These are phyloP conservation scores for Podospora bellae-mahoneyi DNA, from an alignment of 495 filamentous ascomycete genomes.

Conservation along the genomic window DNA sequence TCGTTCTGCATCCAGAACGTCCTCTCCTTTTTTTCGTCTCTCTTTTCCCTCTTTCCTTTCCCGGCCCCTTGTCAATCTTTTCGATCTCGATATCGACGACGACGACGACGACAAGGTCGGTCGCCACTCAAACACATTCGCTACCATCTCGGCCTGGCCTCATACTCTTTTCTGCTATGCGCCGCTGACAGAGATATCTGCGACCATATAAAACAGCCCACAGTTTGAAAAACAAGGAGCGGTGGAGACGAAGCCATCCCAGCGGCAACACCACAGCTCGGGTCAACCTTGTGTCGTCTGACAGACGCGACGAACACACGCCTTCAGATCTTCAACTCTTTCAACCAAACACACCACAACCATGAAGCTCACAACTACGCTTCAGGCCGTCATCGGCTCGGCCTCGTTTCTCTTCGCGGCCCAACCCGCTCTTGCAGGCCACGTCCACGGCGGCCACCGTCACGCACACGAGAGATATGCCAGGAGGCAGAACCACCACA, in stretches of 20 bases:
- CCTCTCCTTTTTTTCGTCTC: constrained; percentile 8
- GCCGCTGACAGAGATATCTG: no score
- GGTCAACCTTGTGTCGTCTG: neutral
- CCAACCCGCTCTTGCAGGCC: constrained; percentile 31
- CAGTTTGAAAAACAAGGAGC: neutral
- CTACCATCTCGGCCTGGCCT: no score
- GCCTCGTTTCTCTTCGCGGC: constrained; percentile 43
- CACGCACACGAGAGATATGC: constrained; percentile 35
- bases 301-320: neutral
- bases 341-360: constrained; percentile 7
- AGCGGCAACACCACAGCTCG: no score
- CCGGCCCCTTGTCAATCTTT: neutral
- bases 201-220: no score
- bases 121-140: no score
- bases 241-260: neutral
- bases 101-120: no score
- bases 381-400: constrained; percentile 48
- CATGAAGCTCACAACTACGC: constrained; percentile 51
- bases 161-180: no score
- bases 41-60: neutral
- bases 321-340: neutral
- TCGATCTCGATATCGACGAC: neutral
- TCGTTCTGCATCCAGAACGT: constrained; percentile 5
- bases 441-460: constrained; percentile 33
- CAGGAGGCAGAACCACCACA: constrained; percentile 37